phyloP scores from a whole-genome alignment of 139 green algal genomes.

The Closterium sp. region DNA sequence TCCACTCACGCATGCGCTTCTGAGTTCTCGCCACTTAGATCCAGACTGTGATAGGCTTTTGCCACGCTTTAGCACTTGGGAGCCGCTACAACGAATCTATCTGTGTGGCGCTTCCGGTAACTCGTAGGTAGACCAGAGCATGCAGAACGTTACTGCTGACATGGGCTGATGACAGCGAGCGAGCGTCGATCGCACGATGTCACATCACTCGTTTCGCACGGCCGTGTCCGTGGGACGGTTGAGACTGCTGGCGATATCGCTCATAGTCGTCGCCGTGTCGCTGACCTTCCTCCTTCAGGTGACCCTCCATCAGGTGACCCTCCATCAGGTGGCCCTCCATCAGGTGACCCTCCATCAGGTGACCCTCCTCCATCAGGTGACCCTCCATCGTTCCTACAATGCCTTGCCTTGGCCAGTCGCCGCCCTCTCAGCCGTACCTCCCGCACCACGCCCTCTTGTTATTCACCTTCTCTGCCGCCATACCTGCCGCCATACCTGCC shows the following conservation, averaged over 20 bases:
- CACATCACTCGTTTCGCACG: background rate
- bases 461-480: background rate
- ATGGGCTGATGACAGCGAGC: background rate
- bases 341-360: too few relatives aligned
- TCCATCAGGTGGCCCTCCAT: too few relatives aligned
- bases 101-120: background rate
- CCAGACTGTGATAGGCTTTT: too few relatives aligned
- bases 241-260: background rate
- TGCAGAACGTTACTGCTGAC: background rate
- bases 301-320: background rate
- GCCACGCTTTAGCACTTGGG: background rate
- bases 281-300: background rate
- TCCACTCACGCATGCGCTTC: background rate
- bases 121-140: background rate
- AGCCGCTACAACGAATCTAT: background rate
- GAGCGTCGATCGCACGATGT: background rate
- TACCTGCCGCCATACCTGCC: too few relatives aligned
- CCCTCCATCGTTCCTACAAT: too few relatives aligned
- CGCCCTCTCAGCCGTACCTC: background rate
- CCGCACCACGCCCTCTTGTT: background rate
- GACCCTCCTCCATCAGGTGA: too few relatives aligned
- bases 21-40: too few relatives aligned
- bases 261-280: background rate
- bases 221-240: background rate
- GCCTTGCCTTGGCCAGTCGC: too few relatives aligned